Conservation (phyloP, 129 eudicot species). For the Tagetes patula region DNA sequence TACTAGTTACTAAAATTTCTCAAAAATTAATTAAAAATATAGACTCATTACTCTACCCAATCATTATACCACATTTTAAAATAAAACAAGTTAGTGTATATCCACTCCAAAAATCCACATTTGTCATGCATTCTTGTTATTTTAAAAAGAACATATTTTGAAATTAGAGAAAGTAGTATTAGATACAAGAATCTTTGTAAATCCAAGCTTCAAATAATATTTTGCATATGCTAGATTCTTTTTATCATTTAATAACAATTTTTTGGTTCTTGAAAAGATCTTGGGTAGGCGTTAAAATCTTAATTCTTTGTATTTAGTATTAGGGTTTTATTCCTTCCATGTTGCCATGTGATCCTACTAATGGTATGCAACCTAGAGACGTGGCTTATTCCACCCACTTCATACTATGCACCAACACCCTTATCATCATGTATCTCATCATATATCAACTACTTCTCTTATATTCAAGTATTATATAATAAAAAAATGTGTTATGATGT, state of each 20-base stretch:
- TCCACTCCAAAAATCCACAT: constrained; percentile 22
- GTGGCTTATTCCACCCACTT: constrained; percentile 29
- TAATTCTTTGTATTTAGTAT: constrained; percentile 25
- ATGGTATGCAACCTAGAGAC: constrained; percentile 28
- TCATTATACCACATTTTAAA: neutral
- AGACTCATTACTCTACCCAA: constrained; percentile 1
- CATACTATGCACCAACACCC: constrained; percentile 3
- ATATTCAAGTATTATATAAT: neutral
- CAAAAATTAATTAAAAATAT: neutral
- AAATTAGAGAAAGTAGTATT: neutral
- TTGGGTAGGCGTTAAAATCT: constrained; percentile 11
- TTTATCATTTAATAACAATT: neutral
- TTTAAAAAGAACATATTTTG: neutral
- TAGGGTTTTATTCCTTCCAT: constrained; percentile 35
- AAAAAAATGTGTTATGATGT: no score
- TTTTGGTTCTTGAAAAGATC: constrained; percentile 21
- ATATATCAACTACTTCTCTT: neutral
- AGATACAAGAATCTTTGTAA: constrained; percentile 33
- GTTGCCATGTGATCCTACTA: constrained; percentile 36
- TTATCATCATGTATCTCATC: neutral
- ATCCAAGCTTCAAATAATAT: constrained; percentile 28
- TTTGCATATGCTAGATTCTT: constrained; percentile 38
- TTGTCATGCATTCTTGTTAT: constrained; percentile 21
- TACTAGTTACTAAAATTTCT: neutral
- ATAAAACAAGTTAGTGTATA: neutral